Evolutionary conservation across 2,329 filamentous ascomycete genomes (phyloP).

Genomic region (Emydomyces testavorans): DNA sequence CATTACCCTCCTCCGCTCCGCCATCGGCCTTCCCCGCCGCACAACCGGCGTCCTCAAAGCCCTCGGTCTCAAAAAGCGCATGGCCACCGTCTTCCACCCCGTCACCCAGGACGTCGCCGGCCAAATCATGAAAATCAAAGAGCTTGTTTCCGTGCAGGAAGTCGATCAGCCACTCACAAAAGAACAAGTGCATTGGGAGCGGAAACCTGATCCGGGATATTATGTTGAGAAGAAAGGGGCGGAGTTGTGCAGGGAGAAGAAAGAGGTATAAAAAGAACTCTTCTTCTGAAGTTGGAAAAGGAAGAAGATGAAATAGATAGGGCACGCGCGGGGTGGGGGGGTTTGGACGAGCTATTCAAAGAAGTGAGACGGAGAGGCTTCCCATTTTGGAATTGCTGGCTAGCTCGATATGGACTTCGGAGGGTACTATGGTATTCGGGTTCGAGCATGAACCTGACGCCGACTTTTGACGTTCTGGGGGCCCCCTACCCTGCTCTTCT

Average conservation of each 20-base stretch:
- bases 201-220: slow-evolving; percentile 69
- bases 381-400: no score
- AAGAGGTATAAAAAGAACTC: slow-evolving; percentile 10
- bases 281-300: not conserved
- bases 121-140: slow-evolving; percentile 89
- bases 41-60: slow-evolving; percentile 70
- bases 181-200: slow-evolving; percentile 55
- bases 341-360: no score
- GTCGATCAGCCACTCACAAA: slow-evolving; percentile 55
- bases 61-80: slow-evolving; percentile 72
- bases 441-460: no score
- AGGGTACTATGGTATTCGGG: no score
- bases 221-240: slow-evolving; percentile 54
- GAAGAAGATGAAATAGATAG: no score
- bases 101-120: slow-evolving; percentile 71
- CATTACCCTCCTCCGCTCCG: slow-evolving; percentile 78
- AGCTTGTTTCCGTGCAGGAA: slow-evolving; percentile 72
- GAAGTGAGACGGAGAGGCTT: no score
- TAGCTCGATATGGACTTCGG: no score
- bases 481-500: no score
- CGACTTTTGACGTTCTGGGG: no score
- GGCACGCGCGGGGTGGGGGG: no score
- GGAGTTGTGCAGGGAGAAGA: slow-evolving; percentile 20
- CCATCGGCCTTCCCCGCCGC: slow-evolving; percentile 74
- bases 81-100: slow-evolving; percentile 80